phyloP scores from a whole-genome alignment of 176 grass and related monocot species.

The Zoysia pacifica region DNA sequence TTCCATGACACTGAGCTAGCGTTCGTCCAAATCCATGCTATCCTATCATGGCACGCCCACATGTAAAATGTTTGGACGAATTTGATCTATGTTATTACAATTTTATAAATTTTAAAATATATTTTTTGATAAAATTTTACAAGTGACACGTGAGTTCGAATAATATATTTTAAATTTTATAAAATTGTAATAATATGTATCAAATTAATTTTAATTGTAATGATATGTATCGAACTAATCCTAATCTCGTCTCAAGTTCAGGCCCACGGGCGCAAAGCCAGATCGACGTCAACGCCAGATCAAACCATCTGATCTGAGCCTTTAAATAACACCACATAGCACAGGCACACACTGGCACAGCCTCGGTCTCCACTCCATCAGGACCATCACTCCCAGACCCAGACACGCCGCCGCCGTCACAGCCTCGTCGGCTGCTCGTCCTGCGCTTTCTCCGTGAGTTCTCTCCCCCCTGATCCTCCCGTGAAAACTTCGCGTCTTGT shows the following conservation, averaged over 20 bases:
- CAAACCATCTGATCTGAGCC: neutral
- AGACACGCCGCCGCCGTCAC: neutral
- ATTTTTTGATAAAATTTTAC: too few relatives aligned
- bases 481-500: neutral
- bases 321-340: conserved; percentile 39
- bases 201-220: too few relatives aligned
- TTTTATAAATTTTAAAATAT: too few relatives aligned
- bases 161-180: too few relatives aligned
- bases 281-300: neutral
- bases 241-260: conserved; percentile 1
- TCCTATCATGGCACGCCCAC: neutral
- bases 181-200: too few relatives aligned
- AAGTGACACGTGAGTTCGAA: too few relatives aligned
- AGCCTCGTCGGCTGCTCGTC: neutral
- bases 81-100: too few relatives aligned
- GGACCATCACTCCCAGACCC: neutral
- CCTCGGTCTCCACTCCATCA: neutral
- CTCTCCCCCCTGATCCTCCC: neutral
- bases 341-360: neutral
- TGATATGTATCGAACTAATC: too few relatives aligned
- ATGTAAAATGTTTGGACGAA: neutral
- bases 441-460: neutral
- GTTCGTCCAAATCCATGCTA: neutral
- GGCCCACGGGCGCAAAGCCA: conserved; percentile 4
- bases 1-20: neutral